Percentiles rank a stretch among this genome's conserved stretches.
phyloP scores from a whole-genome alignment of 495 filamentous ascomycete species.

The Penicillium psychrofluorescens region DNA sequence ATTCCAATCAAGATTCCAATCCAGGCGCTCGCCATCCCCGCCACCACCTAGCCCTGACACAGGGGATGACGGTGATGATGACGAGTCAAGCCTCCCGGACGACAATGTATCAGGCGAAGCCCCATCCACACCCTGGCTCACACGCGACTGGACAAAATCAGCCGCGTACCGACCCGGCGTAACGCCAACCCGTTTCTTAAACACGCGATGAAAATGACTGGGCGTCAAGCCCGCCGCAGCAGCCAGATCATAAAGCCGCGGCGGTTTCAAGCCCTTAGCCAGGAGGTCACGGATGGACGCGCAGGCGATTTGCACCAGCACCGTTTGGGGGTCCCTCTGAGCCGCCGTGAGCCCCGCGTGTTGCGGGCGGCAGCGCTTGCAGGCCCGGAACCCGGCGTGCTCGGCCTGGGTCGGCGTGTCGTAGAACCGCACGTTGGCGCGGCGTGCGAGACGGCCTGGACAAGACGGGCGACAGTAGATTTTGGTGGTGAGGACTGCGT shows the following conservation, averaged over 20 bases:
- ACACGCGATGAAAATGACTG: conserved; percentile 57
- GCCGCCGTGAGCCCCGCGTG: conserved; percentile 27
- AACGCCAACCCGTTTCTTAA: conserved; percentile 51
- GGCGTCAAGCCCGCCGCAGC: conserved; percentile 46
- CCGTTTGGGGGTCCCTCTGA: conserved; percentile 31
- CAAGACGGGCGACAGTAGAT: conserved; percentile 61
- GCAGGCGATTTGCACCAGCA: conserved; percentile 41
- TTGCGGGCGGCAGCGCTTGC: conserved; percentile 55
- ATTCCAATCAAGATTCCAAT: background rate
- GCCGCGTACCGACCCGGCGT: conserved; percentile 51
- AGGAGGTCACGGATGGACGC: conserved; percentile 19
- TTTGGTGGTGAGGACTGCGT: conserved; percentile 53
- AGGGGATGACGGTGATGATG: no score
- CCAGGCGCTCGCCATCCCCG: background rate
- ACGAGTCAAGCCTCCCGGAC: no score
- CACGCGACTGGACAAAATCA: conserved; percentile 2
- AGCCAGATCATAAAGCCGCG: conserved; percentile 44
- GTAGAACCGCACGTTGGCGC: conserved; percentile 55
- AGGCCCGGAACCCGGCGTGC: conserved; percentile 50
- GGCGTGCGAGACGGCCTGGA: conserved; percentile 51
- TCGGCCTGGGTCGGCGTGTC: conserved; percentile 47
- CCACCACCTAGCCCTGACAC: background rate
- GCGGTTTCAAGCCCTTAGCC: conserved; percentile 22
- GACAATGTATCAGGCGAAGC: background rate
- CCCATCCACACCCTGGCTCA: no score